These are phyloP conservation scores for Sedum album DNA, from an alignment of 164 flowering plant genomes.

Conservation along the genomic window DNA sequence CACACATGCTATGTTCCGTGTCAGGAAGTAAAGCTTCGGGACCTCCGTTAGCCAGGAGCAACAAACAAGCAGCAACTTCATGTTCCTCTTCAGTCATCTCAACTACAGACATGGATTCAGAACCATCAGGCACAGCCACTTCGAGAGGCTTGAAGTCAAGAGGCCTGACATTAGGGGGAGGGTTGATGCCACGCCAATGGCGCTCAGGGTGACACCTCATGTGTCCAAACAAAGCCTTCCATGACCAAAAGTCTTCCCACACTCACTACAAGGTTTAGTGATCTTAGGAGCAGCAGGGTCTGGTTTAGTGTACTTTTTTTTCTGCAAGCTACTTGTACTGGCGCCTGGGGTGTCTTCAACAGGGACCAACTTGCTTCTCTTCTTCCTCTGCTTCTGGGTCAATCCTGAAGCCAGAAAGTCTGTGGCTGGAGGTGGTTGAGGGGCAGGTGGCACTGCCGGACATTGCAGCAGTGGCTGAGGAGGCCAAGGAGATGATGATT, in stretches of 20 bases:
- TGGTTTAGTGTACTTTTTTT: slow-evolving; percentile 26
- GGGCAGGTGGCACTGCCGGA: not conserved
- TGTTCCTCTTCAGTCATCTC: slow-evolving; percentile 40
- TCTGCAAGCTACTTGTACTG: slow-evolving; percentile 3
- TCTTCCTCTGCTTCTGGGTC: too few relatives aligned
- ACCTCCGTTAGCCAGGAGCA: slow-evolving; percentile 44
- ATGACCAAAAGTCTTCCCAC: too few relatives aligned
- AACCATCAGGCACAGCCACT: not conserved
- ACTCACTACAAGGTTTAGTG: too few relatives aligned
- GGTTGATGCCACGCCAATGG: slow-evolving; percentile 91
- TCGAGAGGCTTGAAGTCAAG: too few relatives aligned
- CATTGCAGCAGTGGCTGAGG: not conserved
- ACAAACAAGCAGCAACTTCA: slow-evolving; percentile 46
- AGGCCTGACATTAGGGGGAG: slow-evolving; percentile 39
- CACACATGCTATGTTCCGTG: slow-evolving; percentile 1
- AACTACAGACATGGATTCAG: not conserved
- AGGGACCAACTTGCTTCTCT: slow-evolving; percentile 33
- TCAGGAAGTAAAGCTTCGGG: not conserved
- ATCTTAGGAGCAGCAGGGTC: too few relatives aligned
- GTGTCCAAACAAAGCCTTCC: too few relatives aligned
- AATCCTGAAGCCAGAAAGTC: not conserved
- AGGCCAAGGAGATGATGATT: not conserved
- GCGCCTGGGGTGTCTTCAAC: slow-evolving; percentile 11
- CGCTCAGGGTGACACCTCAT: too few relatives aligned
- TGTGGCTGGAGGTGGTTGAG: slow-evolving; percentile 5